These are phyloP conservation scores for Suillus subaureus DNA, from an alignment of 768 basidiomycete species.

Conservation along the genomic window DNA sequence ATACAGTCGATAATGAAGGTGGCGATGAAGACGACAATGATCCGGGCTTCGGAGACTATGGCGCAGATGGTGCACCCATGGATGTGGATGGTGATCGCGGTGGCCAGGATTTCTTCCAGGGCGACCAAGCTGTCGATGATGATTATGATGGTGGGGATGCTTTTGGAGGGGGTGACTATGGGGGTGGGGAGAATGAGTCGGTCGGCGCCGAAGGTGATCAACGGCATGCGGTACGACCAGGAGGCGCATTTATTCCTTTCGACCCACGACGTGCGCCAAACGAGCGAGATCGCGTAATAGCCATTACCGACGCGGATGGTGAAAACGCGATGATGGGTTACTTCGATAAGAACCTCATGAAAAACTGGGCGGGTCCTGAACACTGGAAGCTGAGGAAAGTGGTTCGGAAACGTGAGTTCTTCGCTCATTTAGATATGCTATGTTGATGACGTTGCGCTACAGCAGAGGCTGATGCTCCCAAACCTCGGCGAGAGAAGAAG, in stretches of 20 bases:
- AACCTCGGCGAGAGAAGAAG: constrained; percentile 70
- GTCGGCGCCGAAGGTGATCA: constrained; percentile 45
- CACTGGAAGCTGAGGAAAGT: constrained; percentile 94
- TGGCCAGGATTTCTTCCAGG: constrained; percentile 69
- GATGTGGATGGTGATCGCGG: constrained; percentile 39
- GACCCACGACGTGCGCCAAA: constrained; percentile 81
- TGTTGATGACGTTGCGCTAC: constrained; percentile 35
- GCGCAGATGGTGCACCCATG: constrained; percentile 31
- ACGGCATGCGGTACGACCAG: constrained; percentile 37
- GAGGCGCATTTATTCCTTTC: constrained; percentile 69
- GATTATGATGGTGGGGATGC: constrained; percentile 44
- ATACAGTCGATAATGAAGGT: constrained; percentile 42
- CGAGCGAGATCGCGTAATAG: constrained; percentile 82
- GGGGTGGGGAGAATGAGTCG: constrained; percentile 42
- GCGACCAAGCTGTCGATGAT: constrained; percentile 56
- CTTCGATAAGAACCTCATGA: constrained; percentile 83
- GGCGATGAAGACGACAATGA: constrained; percentile 36
- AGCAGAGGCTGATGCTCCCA: constrained; percentile 48
- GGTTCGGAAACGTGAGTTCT: constrained; percentile 69
- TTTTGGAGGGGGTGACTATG: constrained; percentile 48
- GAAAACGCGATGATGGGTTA: constrained; percentile 73
- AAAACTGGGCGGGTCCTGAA: constrained; percentile 99
- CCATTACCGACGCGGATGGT: constrained; percentile 72
- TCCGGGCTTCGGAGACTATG: constrained; percentile 24
- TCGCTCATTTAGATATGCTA: constrained; percentile 1